phyloP scores from a whole-genome alignment of 2,329 filamentous ascomycete genomes.

The Neonectria faginata region DNA sequence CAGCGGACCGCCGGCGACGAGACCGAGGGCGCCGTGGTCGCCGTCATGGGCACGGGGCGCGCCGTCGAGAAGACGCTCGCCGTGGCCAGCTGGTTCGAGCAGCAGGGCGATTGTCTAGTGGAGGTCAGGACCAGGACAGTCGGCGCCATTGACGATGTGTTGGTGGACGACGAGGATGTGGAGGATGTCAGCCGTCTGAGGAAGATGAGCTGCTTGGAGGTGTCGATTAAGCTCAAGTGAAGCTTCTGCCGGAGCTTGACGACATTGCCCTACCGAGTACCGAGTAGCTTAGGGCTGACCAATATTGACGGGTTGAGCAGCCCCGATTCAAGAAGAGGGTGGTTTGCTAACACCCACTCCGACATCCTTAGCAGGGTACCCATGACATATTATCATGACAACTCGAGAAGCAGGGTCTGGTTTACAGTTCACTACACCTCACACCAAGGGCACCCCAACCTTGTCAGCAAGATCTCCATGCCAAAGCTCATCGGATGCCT shows the following conservation, averaged over 20 bases:
- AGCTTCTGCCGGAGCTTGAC: neutral
- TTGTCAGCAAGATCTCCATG: constrained; percentile 2
- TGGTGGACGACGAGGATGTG: constrained; percentile 54
- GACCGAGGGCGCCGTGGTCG: constrained; percentile 57
- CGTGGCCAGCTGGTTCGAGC: constrained; percentile 73
- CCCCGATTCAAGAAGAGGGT: neutral
- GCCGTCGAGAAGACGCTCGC: constrained; percentile 73
- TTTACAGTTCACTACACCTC: neutral
- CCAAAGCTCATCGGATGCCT: constrained; percentile 1
- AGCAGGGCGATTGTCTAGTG: constrained; percentile 69
- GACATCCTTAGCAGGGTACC: constrained; percentile 1
- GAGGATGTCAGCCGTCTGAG: constrained; percentile 57
- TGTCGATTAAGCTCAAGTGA: constrained; percentile 60
- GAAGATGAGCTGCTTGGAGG: constrained; percentile 64
- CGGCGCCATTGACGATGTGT: constrained; percentile 75
- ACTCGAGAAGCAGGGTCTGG: neutral
- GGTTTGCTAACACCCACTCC: constrained; percentile 11
- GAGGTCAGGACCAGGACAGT: constrained; percentile 71
- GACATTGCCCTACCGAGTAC: neutral
- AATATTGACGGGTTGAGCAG: neutral
- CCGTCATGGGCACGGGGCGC: constrained; percentile 73
- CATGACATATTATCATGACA: constrained; percentile 1
- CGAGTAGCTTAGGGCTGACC: constrained; percentile 2
- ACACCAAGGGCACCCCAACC: neutral
- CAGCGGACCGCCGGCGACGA: constrained; percentile 48